Evolutionary conservation across 306 rosid species (phyloP), one percentile per base, ranked within the genome.

Genomic region (Sesbania bispinosa): DNA sequence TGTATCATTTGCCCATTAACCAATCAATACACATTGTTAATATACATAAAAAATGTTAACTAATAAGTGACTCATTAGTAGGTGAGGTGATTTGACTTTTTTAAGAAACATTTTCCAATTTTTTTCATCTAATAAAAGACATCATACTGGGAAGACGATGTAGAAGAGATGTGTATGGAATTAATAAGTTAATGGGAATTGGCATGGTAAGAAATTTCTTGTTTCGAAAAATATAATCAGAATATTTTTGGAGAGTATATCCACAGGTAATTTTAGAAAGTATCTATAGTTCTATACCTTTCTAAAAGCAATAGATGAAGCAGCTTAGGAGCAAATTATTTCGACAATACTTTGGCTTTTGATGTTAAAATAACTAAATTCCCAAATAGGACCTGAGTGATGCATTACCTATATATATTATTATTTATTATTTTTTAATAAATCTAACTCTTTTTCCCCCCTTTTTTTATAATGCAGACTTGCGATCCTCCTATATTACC

Each of bases 401-500:
- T 32, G 21, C 21, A 27, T 14, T 39, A 51, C 10, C 30, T 61
- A 33, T 24, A 30, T 59, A 36, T n/a, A n/a, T n/a, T n/a, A n/a
- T n/a, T n/a, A 48, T 33, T 38, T 39, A 33, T 23, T 19, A 7
- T 4, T 38, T 58, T 42, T 30, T 3, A 10, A 7, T 20, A 47
- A 43, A 7, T 68, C 13, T 74, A 30, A 73, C 30, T 13, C 20
- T 55, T 62, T 14, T 23, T 52, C 54, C 65, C 43, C 23, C 26
- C 10, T 71, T 73, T 19, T 11, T 73, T 78, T 50, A 3, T 23
- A 11, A 59, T 66, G 61, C 72, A 83, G 87, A 83, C 87, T 32
- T 58, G 87, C 62, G 19, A 73, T 50, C 87, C 87, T 76, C 87
- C 87, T 27, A 80, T 83, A 30, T 73, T 83, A 8, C 87, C 87